Base-by-base conservation (phyloP, 345 rosid genomes). In the Euphorbia pulcherrima region DNA sequence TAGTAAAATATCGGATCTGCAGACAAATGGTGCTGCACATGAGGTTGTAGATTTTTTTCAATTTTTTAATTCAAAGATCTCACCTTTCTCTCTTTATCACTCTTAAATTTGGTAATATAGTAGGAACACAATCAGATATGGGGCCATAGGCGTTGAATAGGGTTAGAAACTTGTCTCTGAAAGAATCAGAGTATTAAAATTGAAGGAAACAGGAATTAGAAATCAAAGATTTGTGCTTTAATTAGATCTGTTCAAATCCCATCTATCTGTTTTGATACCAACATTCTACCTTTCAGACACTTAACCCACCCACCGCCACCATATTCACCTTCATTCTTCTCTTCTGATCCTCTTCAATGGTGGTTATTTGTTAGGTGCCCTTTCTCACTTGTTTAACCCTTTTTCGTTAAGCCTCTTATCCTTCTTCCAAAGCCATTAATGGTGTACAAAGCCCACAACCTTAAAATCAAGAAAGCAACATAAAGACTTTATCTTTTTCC, bases 281-380 rank as follows among this genome's bases (percentile, higher is more conserved):
- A 75, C 80, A 75, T 64, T 71, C 74, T 77, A 84, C 83, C 84
- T 12, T 69, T 70, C 74, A 5, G 63, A 7, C 68, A 62, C 68
- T 53, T 55, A 27, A 69, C 76, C n/a, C n/a, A n/a, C n/a, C n/a
- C n/a, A n/a, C n/a, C 20, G 4, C 17, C 62, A 37, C 40, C 40
- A 30, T 29, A 6, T 39, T 39, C 60, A 6, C 17, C 56, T 14
- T 35, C 48, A 33, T 6, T 20, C n/a, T 23, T 48, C 64, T 7
- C 60, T 33, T 33, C 59, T 47, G 24, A n/a, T 80, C 27, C 77
- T 60, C 73, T 73, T 78, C 61, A 12, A 17, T n/a, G n/a, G n/a
- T n/a, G n/a, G n/a, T n/a, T n/a, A n/a, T 68, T 35, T 67, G 39
- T 75, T 75, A 24, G 81, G 72, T 72, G 68, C 47, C 46, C 54